Conservation (phyloP, 2,329 filamentous ascomycete genomes). For the Scedosporium dehoogii region DNA sequence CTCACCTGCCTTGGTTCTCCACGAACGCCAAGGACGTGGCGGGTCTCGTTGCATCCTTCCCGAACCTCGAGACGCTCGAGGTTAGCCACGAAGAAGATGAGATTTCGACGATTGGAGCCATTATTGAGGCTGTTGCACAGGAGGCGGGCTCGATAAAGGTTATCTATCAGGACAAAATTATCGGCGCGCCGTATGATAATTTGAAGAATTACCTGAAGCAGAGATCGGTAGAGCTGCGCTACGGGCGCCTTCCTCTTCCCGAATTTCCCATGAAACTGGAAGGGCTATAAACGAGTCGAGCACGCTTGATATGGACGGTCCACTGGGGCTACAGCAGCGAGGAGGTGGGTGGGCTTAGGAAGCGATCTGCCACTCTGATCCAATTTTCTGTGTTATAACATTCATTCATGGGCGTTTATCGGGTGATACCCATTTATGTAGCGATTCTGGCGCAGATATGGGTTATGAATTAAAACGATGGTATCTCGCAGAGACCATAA, state of each 20-base stretch:
- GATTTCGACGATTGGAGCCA: slow-evolving; percentile 17
- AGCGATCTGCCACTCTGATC: no score
- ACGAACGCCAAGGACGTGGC: slow-evolving; percentile 13
- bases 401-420: not conserved
- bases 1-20: not conserved
- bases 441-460: not conserved
- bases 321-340: not conserved
- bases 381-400: no score
- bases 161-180: slow-evolving; percentile 22
- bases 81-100: slow-evolving; percentile 19
- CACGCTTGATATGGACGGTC: no score
- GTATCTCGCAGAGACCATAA: no score
- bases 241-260: slow-evolving; percentile 1
- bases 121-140: slow-evolving; percentile 21
- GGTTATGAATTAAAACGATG: no score
- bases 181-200: slow-evolving; percentile 20
- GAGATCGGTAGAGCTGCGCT: slow-evolving; percentile 8
- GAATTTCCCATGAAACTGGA: not conserved
- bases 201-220: slow-evolving; percentile 11
- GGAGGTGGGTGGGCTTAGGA: not conserved
- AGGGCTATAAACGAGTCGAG: not conserved
- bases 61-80: slow-evolving; percentile 24
- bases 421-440: not conserved
- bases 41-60: slow-evolving; percentile 24
- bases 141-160: slow-evolving; percentile 16